Evolutionary conservation across 192 early-diverging fungal genomes (phyloP).

Genomic region (Paraglomus brasilianum): DNA sequence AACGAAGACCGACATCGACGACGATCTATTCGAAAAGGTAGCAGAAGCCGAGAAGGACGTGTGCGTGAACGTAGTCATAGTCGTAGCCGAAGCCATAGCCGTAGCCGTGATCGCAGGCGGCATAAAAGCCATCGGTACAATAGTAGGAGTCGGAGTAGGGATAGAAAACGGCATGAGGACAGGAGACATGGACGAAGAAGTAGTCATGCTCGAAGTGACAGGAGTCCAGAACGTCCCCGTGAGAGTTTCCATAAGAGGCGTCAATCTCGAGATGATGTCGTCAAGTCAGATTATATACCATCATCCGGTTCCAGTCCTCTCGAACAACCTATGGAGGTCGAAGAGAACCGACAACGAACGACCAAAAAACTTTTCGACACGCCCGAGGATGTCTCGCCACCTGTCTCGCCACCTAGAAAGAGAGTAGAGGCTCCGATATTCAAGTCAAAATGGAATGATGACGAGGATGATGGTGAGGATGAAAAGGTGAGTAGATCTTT

Average conservation of each 20-base stretch:
- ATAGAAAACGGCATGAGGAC: slow-evolving; percentile 19
- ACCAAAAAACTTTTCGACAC: slow-evolving; percentile 12
- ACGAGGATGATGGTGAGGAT: slow-evolving; percentile 24
- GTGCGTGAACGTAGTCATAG: neutral
- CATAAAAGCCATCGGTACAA: slow-evolving; percentile 4
- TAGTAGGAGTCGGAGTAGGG: slow-evolving; percentile 27
- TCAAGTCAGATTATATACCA: neutral
- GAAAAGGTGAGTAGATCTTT: neutral
- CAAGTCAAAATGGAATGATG: slow-evolving; percentile 31
- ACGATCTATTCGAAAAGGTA: slow-evolving; percentile 28
- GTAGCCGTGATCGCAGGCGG: slow-evolving; percentile 2
- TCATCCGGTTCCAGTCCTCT: neutral
- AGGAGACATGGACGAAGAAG: slow-evolving; percentile 3
- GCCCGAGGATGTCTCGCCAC: neutral
- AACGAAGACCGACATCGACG: slow-evolving; percentile 33
- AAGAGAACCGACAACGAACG: neutral
- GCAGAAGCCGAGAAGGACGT: slow-evolving; percentile 31
- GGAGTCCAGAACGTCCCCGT: slow-evolving; percentile 14
- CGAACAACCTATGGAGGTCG: too few species aligned
- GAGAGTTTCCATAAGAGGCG: slow-evolving; percentile 13
- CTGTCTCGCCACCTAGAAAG: slow-evolving; percentile 9
- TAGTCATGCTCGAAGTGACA: neutral
- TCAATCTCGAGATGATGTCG: slow-evolving; percentile 5
- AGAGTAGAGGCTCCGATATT: slow-evolving; percentile 20
- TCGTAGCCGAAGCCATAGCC: slow-evolving; percentile 21